Conservation (phyloP, 495 filamentous ascomycete genomes). For the Penicillium psychrofluorescens region DNA sequence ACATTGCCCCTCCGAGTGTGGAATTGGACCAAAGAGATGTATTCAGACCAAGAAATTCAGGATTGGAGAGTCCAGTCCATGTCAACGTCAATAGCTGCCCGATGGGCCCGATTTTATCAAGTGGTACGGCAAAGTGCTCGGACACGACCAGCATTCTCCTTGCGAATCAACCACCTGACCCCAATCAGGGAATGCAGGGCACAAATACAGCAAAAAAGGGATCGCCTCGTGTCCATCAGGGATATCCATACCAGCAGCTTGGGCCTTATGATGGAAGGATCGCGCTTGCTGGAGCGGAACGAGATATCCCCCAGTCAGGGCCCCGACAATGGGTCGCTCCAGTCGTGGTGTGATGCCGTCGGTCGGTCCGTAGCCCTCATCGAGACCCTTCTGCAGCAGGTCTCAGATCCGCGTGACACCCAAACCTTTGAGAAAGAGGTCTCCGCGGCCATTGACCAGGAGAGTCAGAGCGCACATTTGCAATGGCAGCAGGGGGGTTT, state of each 20-base stretch:
- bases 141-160: conserved; percentile 52
- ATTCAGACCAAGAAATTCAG: conserved; percentile 44
- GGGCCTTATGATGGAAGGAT: conserved; percentile 78
- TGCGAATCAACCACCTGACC: conserved; percentile 52
- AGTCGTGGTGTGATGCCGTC: conserved; percentile 66
- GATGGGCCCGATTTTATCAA: conserved; percentile 73
- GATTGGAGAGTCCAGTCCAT: background rate
- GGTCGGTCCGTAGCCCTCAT: conserved; percentile 70
- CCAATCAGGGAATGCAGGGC: conserved; percentile 63
- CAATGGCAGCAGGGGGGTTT: conserved; percentile 11
- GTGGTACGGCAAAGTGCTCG: conserved; percentile 65
- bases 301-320: conserved; percentile 21
- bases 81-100: conserved; percentile 5
- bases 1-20: conserved; percentile 68
- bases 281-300: conserved; percentile 52
- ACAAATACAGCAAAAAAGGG: conserved; percentile 63
- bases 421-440: conserved; percentile 71
- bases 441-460: conserved; percentile 54
- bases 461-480: conserved; percentile 39
- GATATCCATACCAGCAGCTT: conserved; percentile 79
- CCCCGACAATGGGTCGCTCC: conserved; percentile 25
- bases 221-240: conserved; percentile 55
- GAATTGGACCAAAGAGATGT: conserved; percentile 57
- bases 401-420: conserved; percentile 37
- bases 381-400: conserved; percentile 59